Evolutionary conservation across 768 basidiomycete genomes (phyloP), one percentile per base, ranked within the genome.

Genomic region (Lentinula raphanica): DNA sequence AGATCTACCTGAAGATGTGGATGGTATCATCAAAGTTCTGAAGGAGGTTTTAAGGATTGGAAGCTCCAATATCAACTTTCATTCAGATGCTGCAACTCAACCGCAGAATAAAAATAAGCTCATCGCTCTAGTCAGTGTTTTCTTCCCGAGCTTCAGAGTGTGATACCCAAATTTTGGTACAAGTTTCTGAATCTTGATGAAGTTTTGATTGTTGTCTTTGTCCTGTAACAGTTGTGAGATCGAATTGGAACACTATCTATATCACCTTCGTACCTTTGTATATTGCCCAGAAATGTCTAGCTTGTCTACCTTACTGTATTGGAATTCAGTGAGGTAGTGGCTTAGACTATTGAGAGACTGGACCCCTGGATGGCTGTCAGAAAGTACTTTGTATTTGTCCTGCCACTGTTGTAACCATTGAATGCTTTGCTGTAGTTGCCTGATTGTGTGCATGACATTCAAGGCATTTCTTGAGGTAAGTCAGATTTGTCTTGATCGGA

Each of bases 211-310:
- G 65, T 80, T 92, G 70, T 99, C 96, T 70, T 95, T 94, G 68
- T 98, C 94, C 94, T 97, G 65, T 38, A 28, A n/a, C 23, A 23
- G 23, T 12, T n/a, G 19, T 36, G 0, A 29, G 40, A 6, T 32
- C 2, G 2, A 25, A 42, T 46, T 12, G 28, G 13, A 46, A 29
- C 8, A 42, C 44, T 7, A 17, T 60, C 5, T 35, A 66, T 23
- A n/a, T 17, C 17, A n/a, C n/a, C n/a, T 25, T 1, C 75, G 65
- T 56, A 91, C 94, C 82, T 98, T 92, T 0, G 94, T 90, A 69
- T 99, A 99, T 71, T 99, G 97, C 6, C 97, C 97, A n/a, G 95
- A 95, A 50, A 99, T 85, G 67, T 99, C 95, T 38, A 99, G 92
- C 62, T 99, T 96, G 62, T 98, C 97, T 50, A 96, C 94, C 69